Evolutionary conservation across 179 eudicot species (phyloP), one percentile per base, ranked within the genome.

Genomic region (Dionaea muscipula): DNA sequence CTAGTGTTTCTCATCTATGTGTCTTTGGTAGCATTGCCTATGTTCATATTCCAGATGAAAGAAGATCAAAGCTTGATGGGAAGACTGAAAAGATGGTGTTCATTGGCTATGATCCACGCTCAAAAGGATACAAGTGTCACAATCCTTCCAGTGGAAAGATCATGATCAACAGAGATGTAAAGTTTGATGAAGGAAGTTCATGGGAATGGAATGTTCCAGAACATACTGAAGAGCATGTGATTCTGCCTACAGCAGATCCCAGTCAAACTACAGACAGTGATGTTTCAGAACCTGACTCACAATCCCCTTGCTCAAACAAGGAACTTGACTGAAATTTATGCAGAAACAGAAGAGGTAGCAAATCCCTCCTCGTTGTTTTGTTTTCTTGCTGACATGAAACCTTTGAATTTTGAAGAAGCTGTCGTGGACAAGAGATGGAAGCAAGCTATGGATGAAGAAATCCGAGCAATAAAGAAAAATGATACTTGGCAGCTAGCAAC

Each of bases 41-140:
- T 33, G 41, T 37, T 28, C 5, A 26, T n/a, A 18, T 27, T 17
- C 28, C 16, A 7, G 0, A 17, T 31, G 12, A 11, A 16, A 41
- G 20, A 8, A 7, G 20, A 18, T 11, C 20, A 11, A 17, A 44
- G n/a, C 9, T 44, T 44, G 48, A 44, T 44, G 22, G n/a, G 19
- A 44, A 44, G 22, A n/a, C 20, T 44, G 22, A 18, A 4, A 53
- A 53, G 15, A 27, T 36, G 15, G 17, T 53, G 11, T 53, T 53
- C 28, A 35, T 53, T 53, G 56, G 56, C 23, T 53, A 53, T 53
- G 16, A 18, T 6, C 18, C 56, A 15, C 23, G 7, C 13, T 53
- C 56, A 0, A 53, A 53, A 17, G 56, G 22, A 15, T 53, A 53
- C 20, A 26, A 28, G 15, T 37, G 27, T 2, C 28, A 53, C 18